Evolutionary conservation across 352 stramenopile species (phyloP).

Genomic region (Proteromonas lacertae): DNA sequence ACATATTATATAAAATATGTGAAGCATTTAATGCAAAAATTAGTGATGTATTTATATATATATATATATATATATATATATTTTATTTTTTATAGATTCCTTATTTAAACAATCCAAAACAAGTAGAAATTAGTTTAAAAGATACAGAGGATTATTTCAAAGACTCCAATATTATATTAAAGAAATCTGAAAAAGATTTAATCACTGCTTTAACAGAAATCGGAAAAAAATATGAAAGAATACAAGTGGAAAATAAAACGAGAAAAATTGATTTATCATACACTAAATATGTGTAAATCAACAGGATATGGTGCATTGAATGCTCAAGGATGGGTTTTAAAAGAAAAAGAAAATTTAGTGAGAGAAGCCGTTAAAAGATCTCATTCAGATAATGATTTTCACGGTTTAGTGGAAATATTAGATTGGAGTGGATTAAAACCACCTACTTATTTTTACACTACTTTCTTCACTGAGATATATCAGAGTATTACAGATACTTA

Average conservation of each 20-base stretch:
- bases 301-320: conserved; percentile 64
- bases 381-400: conserved; percentile 68
- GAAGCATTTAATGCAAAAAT: conserved; percentile 76
- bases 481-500: conserved; percentile 98
- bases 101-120: too few relatives aligned
- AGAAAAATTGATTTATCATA: conserved; percentile 88
- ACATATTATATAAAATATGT: conserved; percentile 90
- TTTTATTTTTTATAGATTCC: too few relatives aligned
- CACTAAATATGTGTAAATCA: conserved; percentile 88
- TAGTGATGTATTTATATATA: too few relatives aligned
- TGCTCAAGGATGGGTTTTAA: conserved; percentile 79
- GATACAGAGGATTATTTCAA: too few relatives aligned
- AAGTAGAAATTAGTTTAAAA: too few relatives aligned
- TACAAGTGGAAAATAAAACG: conserved; percentile 83
- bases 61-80: too few relatives aligned
- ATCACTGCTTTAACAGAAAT: too few relatives aligned
- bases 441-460: conserved; percentile 89
- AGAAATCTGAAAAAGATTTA: too few relatives aligned
- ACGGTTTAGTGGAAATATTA: conserved; percentile 55
- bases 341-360: conserved; percentile 26
- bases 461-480: conserved; percentile 92
- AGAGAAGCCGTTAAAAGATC: too few relatives aligned
- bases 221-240: conserved; percentile 53
- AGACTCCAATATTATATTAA: too few relatives aligned
- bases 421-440: conserved; percentile 69